These are phyloP conservation scores for Craspedostauros australis DNA, from an alignment of 108 stramenopile genomes.

Conservation along the genomic window DNA sequence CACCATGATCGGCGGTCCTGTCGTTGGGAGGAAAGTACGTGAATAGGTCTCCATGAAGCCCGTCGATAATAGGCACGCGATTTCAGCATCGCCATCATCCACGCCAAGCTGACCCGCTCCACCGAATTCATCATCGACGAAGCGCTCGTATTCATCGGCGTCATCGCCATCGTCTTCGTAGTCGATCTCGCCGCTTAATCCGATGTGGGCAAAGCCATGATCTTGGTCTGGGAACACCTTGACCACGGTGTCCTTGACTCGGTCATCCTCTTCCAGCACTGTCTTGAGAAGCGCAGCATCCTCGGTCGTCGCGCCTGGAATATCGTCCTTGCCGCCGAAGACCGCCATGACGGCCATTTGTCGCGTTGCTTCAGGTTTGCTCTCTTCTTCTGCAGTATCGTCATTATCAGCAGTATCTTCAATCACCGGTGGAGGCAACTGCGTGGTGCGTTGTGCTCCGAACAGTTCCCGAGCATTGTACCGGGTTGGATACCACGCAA, in stretches of 20 bases:
- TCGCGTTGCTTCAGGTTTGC: constrained; percentile 10
- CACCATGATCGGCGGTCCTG: constrained; percentile 46
- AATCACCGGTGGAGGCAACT: neutral
- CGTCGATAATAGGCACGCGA: constrained; percentile 77
- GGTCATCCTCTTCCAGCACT: constrained; percentile 50
- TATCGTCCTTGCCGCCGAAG: constrained; percentile 61
- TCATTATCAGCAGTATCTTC: neutral
- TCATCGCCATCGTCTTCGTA: constrained; percentile 3
- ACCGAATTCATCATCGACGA: constrained; percentile 67
- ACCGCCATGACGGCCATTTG: constrained; percentile 72
- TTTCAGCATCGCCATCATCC: constrained; percentile 61
- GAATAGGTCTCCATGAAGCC: constrained; percentile 86
- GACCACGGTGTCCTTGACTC: constrained; percentile 75
- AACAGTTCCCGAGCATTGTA: constrained; percentile 64
- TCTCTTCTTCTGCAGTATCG: constrained; percentile 17
- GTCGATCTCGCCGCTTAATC: constrained; percentile 1
- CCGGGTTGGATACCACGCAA: constrained; percentile 84
- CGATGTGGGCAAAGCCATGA: constrained; percentile 78
- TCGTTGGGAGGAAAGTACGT: constrained; percentile 71
- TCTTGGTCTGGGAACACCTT: constrained; percentile 77
- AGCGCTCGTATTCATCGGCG: constrained; percentile 24
- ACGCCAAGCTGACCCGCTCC: constrained; percentile 33
- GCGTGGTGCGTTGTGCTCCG: constrained; percentile 26
- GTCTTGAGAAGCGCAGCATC: constrained; percentile 61
- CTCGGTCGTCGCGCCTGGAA: constrained; percentile 58